Conservation (phyloP, 2,329 filamentous ascomycete species). For the Neofusicoccum kwambonambiense region DNA sequence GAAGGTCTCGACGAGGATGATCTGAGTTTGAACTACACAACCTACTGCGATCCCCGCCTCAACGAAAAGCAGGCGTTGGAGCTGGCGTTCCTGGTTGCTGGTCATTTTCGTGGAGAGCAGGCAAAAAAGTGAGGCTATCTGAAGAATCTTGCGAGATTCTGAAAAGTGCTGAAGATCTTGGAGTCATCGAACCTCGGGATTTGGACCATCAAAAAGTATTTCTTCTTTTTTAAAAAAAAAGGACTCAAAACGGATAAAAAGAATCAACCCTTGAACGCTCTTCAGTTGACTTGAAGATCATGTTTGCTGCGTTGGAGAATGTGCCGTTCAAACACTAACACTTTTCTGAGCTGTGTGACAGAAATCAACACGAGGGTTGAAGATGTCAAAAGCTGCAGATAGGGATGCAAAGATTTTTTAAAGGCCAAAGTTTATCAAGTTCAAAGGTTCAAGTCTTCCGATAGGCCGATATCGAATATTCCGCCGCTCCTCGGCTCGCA, state of each 20-base stretch:
- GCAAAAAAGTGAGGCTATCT: neutral
- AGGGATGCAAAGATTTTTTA: neutral
- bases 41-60: constrained; percentile 89
- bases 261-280: too few species aligned
- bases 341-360: neutral
- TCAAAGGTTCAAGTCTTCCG: neutral
- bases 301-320: too few species aligned
- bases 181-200: neutral
- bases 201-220: too few species aligned
- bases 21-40: constrained; percentile 86
- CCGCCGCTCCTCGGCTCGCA: constrained; percentile 1
- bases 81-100: constrained; percentile 88
- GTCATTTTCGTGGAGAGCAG: constrained; percentile 62
- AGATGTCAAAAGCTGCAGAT: neutral
- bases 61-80: constrained; percentile 98
- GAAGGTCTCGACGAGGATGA: constrained; percentile 86
- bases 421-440: neutral
- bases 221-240: too few species aligned
- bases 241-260: too few species aligned
- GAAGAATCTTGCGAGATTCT: constrained; percentile 17
- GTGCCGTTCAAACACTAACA: too few species aligned
- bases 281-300: too few species aligned
- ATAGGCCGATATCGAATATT: neutral
- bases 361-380: neutral
- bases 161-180: too few species aligned